phyloP scores from a whole-genome alignment of 225 moss, liverwort and hornwort species.

The Pleurozium schreberi region DNA sequence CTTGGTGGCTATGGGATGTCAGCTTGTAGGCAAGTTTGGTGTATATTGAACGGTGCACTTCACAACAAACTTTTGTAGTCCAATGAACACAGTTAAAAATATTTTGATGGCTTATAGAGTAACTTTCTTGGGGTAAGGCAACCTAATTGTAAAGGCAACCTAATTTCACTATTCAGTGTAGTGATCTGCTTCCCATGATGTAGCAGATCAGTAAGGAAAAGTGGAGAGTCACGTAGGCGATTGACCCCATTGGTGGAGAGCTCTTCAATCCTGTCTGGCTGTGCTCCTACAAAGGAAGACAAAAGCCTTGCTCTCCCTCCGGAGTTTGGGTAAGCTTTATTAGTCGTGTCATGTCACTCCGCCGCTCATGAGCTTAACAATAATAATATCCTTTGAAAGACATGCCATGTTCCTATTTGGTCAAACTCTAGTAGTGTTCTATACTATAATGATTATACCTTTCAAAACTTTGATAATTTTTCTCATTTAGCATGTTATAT shows the following conservation, averaged over 20 bases:
- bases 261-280: not conserved
- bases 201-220: not conserved
- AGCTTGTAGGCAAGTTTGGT: not conserved
- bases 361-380: too few species aligned
- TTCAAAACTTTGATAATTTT: too few species aligned
- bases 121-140: too few species aligned
- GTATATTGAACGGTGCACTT: accelerated
- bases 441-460: not conserved
- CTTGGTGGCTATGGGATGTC: accelerated
- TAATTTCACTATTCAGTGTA: too few species aligned
- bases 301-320: not conserved
- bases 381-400: too few species aligned
- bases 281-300: not conserved
- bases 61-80: not conserved
- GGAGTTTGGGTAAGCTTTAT: not conserved
- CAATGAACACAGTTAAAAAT: not conserved
- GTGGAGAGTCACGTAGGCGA: not conserved
- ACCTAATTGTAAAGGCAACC: too few species aligned
- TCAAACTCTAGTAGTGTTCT: not conserved
- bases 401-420: not conserved
- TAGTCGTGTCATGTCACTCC: not conserved
- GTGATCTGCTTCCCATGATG: not conserved
- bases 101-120: too few species aligned
- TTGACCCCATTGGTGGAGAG: not conserved
- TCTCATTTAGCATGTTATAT: too few species aligned